A percentile compares a stretch with the other conserved stretches of the same genome.
phyloP scores from a whole-genome alignment of 768 basidiomycete genomes.

The Roridomyces roridus region DNA sequence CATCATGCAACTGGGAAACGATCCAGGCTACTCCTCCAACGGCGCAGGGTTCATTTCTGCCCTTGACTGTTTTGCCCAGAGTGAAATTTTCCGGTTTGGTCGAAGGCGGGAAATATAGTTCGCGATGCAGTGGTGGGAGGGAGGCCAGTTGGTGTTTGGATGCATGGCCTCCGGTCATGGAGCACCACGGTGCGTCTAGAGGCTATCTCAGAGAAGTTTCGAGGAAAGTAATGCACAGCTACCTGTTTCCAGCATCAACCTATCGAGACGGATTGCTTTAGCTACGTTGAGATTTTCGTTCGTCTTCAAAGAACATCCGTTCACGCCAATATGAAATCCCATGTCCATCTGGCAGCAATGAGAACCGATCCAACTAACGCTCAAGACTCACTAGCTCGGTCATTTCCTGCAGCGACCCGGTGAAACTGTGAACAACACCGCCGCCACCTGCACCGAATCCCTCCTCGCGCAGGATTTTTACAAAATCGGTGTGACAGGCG shows the following conservation, averaged over 20 bases:
- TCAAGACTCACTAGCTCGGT: constrained; percentile 60
- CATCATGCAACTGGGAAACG: constrained; percentile 52
- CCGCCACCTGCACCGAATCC: constrained; percentile 69
- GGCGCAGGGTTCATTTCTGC: constrained; percentile 74
- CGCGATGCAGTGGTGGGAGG: constrained; percentile 51
- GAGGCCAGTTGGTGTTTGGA: constrained; percentile 56
- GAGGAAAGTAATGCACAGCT: constrained; percentile 5
- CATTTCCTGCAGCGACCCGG: constrained; percentile 68
- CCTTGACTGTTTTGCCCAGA: constrained; percentile 69
- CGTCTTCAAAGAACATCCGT: constrained; percentile 82
- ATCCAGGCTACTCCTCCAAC: constrained; percentile 80
- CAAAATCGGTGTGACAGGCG: constrained; percentile 75
- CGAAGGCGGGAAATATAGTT: constrained; percentile 56
- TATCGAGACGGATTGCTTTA: constrained; percentile 61
- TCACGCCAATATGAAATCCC: constrained; percentile 78
- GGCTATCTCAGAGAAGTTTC: background rate
- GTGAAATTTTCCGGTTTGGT: constrained; percentile 65
- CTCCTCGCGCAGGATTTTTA: constrained; percentile 66
- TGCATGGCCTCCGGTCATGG: constrained; percentile 70
- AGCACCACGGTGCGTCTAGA: constrained; percentile 76
- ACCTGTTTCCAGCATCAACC: constrained; percentile 81
- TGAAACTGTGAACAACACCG: constrained; percentile 87
- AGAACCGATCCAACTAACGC: background rate
- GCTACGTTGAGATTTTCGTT: constrained; percentile 63
- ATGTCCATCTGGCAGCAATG: constrained; percentile 59